Evolutionary conservation across 1,284 basidiomycete species (phyloP).

Genomic region (Puccinia novopanici): DNA sequence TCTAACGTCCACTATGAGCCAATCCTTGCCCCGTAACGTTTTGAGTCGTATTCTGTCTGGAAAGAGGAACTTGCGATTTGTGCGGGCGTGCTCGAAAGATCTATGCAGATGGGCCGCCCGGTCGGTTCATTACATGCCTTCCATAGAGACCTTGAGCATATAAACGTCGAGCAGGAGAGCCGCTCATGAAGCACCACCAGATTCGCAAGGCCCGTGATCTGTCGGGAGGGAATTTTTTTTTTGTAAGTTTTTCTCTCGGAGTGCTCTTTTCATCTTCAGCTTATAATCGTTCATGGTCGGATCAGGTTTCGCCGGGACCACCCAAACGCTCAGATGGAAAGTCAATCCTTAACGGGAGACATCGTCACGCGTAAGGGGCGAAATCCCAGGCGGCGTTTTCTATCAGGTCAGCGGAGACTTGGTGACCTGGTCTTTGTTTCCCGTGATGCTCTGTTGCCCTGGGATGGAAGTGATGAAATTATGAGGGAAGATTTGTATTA

Average conservation of each 20-base stretch:
- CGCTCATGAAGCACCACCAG: conserved; percentile 16
- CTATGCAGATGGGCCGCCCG: conserved; percentile 11
- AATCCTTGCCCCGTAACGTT: no score
- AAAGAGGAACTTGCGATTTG: conserved; percentile 25
- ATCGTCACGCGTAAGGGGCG: not conserved
- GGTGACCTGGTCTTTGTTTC: not conserved
- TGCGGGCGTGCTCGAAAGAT: conserved; percentile 5
- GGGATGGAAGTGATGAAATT: not conserved
- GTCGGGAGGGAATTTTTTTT: no score
- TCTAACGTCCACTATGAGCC: not conserved
- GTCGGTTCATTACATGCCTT: not conserved
- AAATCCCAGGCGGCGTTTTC: not conserved
- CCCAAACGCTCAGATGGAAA: not conserved
- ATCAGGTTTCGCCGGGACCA: not conserved
- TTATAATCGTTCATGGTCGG: no score
- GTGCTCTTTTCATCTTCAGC: not conserved
- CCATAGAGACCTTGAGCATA: conserved; percentile 23
- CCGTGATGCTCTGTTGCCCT: not conserved
- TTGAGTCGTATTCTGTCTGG: not conserved
- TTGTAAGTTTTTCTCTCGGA: not conserved
- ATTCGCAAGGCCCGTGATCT: conserved; percentile 12
- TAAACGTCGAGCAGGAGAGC: conserved; percentile 6
- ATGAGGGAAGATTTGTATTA: not conserved
- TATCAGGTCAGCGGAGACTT: not conserved
- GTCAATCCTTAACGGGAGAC: not conserved